Base-by-base conservation (phyloP, 2,329 filamentous ascomycete genomes). In the Aspergillus sp. region DNA sequence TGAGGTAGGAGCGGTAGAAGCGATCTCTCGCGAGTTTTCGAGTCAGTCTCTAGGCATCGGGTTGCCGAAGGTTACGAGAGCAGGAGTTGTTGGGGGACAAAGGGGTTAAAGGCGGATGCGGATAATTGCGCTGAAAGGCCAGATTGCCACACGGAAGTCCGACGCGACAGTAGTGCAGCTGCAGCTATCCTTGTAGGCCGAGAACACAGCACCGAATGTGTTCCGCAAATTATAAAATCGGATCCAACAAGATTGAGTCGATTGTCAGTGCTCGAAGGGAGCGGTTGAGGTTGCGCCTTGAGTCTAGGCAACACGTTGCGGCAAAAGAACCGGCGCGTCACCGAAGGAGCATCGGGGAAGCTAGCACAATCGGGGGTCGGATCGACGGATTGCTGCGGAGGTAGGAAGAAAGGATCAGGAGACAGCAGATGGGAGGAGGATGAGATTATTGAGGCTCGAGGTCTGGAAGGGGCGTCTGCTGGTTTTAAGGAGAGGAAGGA, bases 291-390 rank as follows among this genome's bases (percentile, higher is more conserved):
- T 19, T 30, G 49, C 39, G 39, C 44, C 9, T 30, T 41, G 34
- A 44, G 45, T 44, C 41, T 24, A 58, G 46, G 22, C 45, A 52
- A 58, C 50, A 51, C 45, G 45, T 54, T 58, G 51, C 37, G 51
- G 45, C 27, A 58, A 50, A 58, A 40, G 40, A 54, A 56, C 42
- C 48, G 57, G 47, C 58, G 56, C 53, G 56, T 65, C 63, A 65
- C 58, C 63, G 58, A 46, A 58, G 46, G 58, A 55, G 54, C 60
- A 64, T 64, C 53, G 63, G 63, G 61, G 54, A 45, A 57, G 54
- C 51, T 60, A 59, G 51, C 56, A 59, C 60, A 57, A 59, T 52
- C 47, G 51, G 47, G 46, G 39, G 51, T 54, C 54, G 46, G 51
- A 57, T 49, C 54, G 51, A 56, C 44, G 48, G 30, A 49, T 41